Evolutionary conservation across 2,329 filamentous ascomycete species (phyloP).

Genomic region (Cladosporium sp.): DNA sequence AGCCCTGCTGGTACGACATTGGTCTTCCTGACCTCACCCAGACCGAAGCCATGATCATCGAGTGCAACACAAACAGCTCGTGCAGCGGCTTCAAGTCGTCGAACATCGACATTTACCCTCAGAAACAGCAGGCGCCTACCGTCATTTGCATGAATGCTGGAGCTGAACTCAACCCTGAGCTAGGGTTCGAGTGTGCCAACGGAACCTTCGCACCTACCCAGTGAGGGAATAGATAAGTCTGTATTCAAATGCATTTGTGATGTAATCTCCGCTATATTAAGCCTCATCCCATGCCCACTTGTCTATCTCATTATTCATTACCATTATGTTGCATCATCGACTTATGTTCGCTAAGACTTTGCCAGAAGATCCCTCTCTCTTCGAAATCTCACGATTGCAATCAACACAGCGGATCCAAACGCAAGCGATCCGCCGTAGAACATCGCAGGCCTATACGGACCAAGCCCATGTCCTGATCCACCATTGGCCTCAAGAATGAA

Average conservation of each 20-base stretch:
- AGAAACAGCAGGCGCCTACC: constrained; percentile 16
- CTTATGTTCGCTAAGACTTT: neutral
- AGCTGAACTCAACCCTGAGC: constrained; percentile 17
- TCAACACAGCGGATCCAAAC: neutral
- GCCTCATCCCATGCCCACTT: neutral
- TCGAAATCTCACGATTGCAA: neutral
- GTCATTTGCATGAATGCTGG: constrained; percentile 22
- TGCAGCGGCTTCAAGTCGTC: constrained; percentile 28
- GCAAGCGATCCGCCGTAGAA: constrained; percentile 47
- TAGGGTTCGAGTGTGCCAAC: constrained; percentile 22
- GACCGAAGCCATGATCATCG: constrained; percentile 38
- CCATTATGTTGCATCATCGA: neutral
- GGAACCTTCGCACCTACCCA: constrained; percentile 16
- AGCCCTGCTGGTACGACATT: constrained; percentile 40
- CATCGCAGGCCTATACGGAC: constrained; percentile 55
- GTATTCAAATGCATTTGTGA: too few species aligned
- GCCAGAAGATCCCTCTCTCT: constrained; percentile 1
- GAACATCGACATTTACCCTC: constrained; percentile 20
- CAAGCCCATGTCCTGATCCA: constrained; percentile 43
- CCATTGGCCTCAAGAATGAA: constrained; percentile 50
- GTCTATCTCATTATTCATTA: neutral
- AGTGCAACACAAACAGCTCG: constrained; percentile 36
- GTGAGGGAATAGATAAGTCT: neutral
- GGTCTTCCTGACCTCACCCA: constrained; percentile 35
- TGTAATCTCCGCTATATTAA: too few species aligned